Conservation (phyloP, 139 green algal species). For the Chlamydomonas incerta region DNA sequence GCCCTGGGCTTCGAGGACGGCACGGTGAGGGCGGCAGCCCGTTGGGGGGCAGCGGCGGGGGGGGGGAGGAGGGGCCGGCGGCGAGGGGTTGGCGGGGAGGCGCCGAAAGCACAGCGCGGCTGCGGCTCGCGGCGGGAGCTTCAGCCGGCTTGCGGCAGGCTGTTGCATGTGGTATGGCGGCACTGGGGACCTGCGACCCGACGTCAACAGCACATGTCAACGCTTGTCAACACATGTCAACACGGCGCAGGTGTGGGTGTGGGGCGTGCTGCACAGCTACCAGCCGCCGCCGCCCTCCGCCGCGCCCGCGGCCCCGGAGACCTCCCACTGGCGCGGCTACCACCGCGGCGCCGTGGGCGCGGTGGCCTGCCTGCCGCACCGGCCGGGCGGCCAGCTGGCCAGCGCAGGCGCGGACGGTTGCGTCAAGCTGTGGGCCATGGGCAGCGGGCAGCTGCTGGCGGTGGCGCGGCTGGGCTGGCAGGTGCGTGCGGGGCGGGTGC, state of each 20-base stretch:
- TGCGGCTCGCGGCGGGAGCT: too few species aligned
- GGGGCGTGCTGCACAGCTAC: slow-evolving; percentile 19
- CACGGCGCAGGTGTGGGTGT: slow-evolving; percentile 26
- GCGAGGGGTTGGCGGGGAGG: too few species aligned
- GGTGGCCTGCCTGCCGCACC: slow-evolving; percentile 20
- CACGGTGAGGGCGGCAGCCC: neutral
- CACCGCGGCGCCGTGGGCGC: slow-evolving; percentile 31
- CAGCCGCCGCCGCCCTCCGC: neutral
- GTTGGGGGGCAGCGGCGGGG: too few species aligned
- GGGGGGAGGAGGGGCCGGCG: too few species aligned
- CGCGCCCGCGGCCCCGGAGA: neutral
- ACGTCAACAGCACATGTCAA: too few species aligned
- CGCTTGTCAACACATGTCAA: too few species aligned
- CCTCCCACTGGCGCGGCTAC: neutral
- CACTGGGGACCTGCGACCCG: too few species aligned
- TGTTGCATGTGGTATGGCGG: too few species aligned
- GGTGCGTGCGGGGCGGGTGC: neutral
- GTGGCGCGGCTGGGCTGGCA: slow-evolving; percentile 26
- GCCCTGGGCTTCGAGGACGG: slow-evolving; percentile 40
- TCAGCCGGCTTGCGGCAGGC: too few species aligned
- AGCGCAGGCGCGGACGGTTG: slow-evolving; percentile 16
- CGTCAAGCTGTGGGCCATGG: slow-evolving; percentile 25
- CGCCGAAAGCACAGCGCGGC: too few species aligned
- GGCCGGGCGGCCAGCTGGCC: neutral
- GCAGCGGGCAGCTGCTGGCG: neutral